Evolutionary conservation across 2,329 filamentous ascomycete genomes (phyloP), one percentile per base, ranked within the genome.

Genomic region (Volutella citrinella): DNA sequence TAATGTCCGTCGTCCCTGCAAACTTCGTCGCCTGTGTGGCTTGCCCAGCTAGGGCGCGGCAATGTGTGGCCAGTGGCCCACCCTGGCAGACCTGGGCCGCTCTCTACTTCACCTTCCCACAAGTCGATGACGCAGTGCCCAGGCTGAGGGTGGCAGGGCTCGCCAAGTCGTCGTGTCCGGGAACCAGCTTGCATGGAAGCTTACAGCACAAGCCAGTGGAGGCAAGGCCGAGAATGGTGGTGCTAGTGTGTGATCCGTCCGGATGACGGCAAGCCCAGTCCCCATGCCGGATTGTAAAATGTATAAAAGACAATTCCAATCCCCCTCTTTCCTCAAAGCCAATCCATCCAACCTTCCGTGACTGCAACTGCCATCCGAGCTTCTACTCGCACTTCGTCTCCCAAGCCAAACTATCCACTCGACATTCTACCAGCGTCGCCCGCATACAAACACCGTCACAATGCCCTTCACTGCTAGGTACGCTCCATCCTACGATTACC

Each of bases 401-500:
- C n/a, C n/a, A n/a, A n/a, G n/a, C n/a, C n/a, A n/a, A n/a, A n/a
- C n/a, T n/a, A n/a, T n/a, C n/a, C n/a, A n/a, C n/a, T n/a, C n/a
- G n/a, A n/a, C n/a, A n/a, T n/a, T n/a, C n/a, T n/a, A n/a, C n/a
- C n/a, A n/a, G n/a, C n/a, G n/a, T n/a, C n/a, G n/a, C n/a, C n/a
- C n/a, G n/a, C n/a, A n/a, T n/a, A n/a, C n/a, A n/a, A 15, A 32
- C 43, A 46, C 43, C 48, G 41, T 41, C 65, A 74, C 36, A 46
- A 79, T 79, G 75, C 58, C 75, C 66, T 74, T 78, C 70, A 79
- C 75, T 55, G 67, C 63, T 31, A 76, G 71, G 74, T 77, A 71
- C 61, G 69, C 43, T 40, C 33, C 20, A n/a, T n/a, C n/a, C n/a
- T n/a, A 20, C 31, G 19, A 27, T 28, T 16, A 22, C 27, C 30